Base-by-base conservation (phyloP, 208 protist species). In the Wallacemonas sp. region DNA sequence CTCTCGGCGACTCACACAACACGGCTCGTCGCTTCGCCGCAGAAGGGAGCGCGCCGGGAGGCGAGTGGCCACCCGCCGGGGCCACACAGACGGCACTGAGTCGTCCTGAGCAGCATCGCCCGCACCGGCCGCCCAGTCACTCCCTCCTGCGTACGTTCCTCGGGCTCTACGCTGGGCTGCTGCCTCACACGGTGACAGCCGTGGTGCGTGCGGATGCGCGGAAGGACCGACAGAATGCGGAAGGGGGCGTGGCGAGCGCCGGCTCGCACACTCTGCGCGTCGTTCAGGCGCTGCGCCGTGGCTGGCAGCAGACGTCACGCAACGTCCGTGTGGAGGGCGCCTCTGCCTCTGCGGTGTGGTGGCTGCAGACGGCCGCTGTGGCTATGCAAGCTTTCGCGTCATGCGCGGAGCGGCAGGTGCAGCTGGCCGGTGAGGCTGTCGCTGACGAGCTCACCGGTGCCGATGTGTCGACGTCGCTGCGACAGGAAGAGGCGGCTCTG, bases 291-390 rank as follows among this genome's bases (percentile, higher is more conserved):
- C 37, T 91, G 9, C 59, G 60, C 36, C 37, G 63, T 12, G 74
- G 57, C 50, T 91, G 80, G 80, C 15, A 53, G 15, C 54, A 19
- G 1, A 34, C 73, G 10, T 55, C 82, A 26, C 33, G 39, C 8
- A 19, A 58, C 1, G 36, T 87, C 48, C 71, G 75, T 3, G 39
- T 73, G 21, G 71, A 76, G 26, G 80, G 84, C 36, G 38, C 68
- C 15, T 22, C 26, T n/a, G 37, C 55, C 21, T 73, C 71, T 5
- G 71, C 68, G 4, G 32, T 81, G 39, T 76, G 65, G 76, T 81
- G 76, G 76, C 60, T 76, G 45, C 68, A 64, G 27, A 21, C 59
- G 17, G 29, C 36, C 5, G 57, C 38, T 2, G 53, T 38, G 6
- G 38, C 15, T 12, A 39, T 44, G 41, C 52, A 38, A 22, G 53